phyloP scores from a whole-genome alignment of 1,284 basidiomycete genomes.

The Boletus hoseneyae region DNA sequence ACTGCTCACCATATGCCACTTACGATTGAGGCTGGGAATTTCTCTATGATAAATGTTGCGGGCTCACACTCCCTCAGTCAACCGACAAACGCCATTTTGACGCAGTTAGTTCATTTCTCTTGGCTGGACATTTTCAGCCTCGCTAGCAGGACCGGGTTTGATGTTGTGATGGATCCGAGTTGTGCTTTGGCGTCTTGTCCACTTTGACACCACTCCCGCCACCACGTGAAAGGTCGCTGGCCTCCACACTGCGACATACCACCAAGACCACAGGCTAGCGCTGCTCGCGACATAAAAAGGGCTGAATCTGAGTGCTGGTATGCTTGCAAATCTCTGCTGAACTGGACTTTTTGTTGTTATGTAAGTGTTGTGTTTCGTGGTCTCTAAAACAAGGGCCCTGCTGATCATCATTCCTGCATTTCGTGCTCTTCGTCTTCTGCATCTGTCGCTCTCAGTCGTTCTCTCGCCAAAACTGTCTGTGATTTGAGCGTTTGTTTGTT shows the following conservation, averaged over 20 bases:
- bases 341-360: conserved; percentile 34
- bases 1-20: conserved; percentile 6
- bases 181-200: conserved; percentile 28
- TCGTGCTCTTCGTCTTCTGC: conserved; percentile 8
- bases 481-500: conserved; percentile 32
- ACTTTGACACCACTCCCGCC: conserved; percentile 33
- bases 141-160: conserved; percentile 25
- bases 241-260: conserved; percentile 21
- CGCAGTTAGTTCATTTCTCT: conserved; percentile 28
- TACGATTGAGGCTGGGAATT: conserved; percentile 26
- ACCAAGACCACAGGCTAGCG: conserved; percentile 22
- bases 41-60: conserved; percentile 28
- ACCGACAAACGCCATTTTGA: conserved; percentile 18
- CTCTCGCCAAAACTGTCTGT: conserved; percentile 23
- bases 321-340: conserved; percentile 29
- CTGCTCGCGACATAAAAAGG: conserved; percentile 26
- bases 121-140: conserved; percentile 16
- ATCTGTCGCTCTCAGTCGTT: conserved; percentile 11
- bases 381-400: conserved; percentile 18
- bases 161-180: conserved; percentile 33
- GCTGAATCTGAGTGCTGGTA: conserved; percentile 33
- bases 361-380: conserved; percentile 33
- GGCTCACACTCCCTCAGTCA: conserved; percentile 21
- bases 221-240: conserved; percentile 32
- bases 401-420: conserved; percentile 24